Conservation (phyloP, 305 asterid species). For the Fraxinus latifolia region DNA sequence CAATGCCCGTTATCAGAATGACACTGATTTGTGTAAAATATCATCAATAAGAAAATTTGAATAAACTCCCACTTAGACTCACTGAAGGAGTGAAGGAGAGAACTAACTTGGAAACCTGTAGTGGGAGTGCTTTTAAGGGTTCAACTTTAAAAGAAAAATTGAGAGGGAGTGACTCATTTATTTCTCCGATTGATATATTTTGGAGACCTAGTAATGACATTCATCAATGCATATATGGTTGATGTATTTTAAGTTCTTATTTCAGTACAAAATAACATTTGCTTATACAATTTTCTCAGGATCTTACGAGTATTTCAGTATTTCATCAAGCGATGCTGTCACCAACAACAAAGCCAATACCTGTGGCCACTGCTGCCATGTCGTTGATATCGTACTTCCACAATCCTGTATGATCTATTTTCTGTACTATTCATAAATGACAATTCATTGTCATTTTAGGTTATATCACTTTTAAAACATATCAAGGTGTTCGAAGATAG, state of each 20-base stretch:
- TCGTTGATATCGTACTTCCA: slow-evolving; percentile 74
- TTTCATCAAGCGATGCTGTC: slow-evolving; percentile 75
- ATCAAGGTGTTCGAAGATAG: background rate
- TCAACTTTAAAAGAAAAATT: background rate
- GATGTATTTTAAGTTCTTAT: slow-evolving; percentile 3
- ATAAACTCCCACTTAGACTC: background rate
- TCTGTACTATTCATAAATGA: slow-evolving; percentile 5
- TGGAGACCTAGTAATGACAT: background rate
- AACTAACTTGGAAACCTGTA: background rate
- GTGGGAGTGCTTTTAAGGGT: background rate
- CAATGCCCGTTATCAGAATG: background rate
- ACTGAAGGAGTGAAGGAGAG: background rate
- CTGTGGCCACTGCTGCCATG: slow-evolving; percentile 65
- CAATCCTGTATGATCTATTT: slow-evolving; percentile 54
- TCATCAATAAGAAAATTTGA: background rate
- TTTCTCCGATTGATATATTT: background rate
- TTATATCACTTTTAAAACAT: background rate
- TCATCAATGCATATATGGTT: slow-evolving; percentile 12
- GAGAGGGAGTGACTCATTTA: background rate
- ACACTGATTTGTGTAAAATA: background rate
- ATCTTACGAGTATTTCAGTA: slow-evolving; percentile 37
- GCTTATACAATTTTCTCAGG: slow-evolving; percentile 46
- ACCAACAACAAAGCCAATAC: slow-evolving; percentile 65
- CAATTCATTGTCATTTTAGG: background rate
- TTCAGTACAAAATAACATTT: slow-evolving; percentile 9